A percentile compares a stretch with the other conserved stretches of the same genome.
phyloP scores from a whole-genome alignment of 1,139 yeast species.

The Pichia sp. region DNA sequence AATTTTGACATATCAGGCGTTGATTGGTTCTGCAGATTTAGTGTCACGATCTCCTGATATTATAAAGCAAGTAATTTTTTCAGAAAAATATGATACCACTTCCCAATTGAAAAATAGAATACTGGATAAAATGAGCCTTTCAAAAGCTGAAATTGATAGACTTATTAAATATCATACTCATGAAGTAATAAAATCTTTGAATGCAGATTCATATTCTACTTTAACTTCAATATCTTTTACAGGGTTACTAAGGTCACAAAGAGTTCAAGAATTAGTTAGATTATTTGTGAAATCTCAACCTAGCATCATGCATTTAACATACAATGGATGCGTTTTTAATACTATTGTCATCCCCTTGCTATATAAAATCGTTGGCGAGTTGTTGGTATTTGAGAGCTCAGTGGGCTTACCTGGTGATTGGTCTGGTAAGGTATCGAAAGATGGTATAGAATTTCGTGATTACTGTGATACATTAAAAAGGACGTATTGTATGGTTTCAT shows the following conservation, averaged over 20 bases:
- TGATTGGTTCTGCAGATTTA: conserved; percentile 21
- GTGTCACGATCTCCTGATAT: conserved; percentile 17
- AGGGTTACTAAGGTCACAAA: conserved; percentile 13
- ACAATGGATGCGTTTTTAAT: conserved; percentile 24
- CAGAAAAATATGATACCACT: conserved; percentile 21
- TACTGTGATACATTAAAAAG: conserved; percentile 22
- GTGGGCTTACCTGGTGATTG: conserved; percentile 12
- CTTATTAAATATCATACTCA: conserved; percentile 9
- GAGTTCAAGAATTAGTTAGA: conserved; percentile 20
- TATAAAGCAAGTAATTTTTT: conserved; percentile 23
- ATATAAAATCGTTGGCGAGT: conserved; percentile 26
- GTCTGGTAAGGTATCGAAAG: conserved; percentile 7
- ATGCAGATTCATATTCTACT: conserved; percentile 1
- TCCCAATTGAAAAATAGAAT: conserved; percentile 17
- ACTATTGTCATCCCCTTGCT: conserved; percentile 23
- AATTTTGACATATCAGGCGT: conserved; percentile 23
- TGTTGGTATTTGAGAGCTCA: conserved; percentile 20
- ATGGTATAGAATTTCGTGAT: conserved; percentile 14
- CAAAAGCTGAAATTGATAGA: conserved; percentile 1
- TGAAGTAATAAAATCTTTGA: conserved; percentile 16
- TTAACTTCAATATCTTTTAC: conserved; percentile 10
- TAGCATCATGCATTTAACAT: conserved; percentile 20
- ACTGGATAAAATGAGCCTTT: conserved; percentile 19
- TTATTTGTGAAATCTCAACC: conserved; percentile 21
- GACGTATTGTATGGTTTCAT: conserved; percentile 22